Evolutionary conservation across 2,329 filamentous ascomycete genomes (phyloP), one percentile per base, ranked within the genome.

Genomic region (Exophiala viscosa): DNA sequence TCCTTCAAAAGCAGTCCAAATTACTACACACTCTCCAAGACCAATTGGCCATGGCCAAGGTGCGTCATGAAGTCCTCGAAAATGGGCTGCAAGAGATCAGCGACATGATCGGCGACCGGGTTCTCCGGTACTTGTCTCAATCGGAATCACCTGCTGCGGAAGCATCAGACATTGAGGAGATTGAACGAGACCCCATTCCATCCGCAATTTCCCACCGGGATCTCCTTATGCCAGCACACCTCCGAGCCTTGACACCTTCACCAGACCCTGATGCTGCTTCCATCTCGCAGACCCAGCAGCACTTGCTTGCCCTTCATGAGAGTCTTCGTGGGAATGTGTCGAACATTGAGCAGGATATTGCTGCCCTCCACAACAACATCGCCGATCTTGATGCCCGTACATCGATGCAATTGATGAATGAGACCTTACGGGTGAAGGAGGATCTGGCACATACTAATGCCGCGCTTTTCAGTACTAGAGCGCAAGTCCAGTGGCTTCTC

Each of bases 401-500:
- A 34, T 82, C 74, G 65, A 82, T 85, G 80, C 77, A 81, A 53
- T 76, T 82, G 36, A 76, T 84, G 69, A 85, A 83, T 60, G 82
- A 85, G 64, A 81, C 76, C 42, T 72, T 84, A 31, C 78, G 81
- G 3, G 74, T 79, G 45, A 81, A 82, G 54, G 82, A 84, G 59
- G 81, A 85, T 54, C 77, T 84, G 69, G 73, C 81, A 9, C 81
- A 83, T 61, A 77, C 79, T 6, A 82, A 79, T 54, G 80, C 81
- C 2, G 81, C 80, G 35, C 73, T 85, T 40, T 79, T 76, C 59
- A 77, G 74, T 13, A 74, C 84, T 56, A 75, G 79, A 48, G 76
- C 83, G 70, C 82, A 85, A 61, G 71, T 85, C 17, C 80, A 83
- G 47, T 84, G 82, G 82, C 72, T 84, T 10, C 78, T 82, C 62